A percentile compares a stretch with the other conserved stretches of the same genome.
phyloP scores from a whole-genome alignment of 1,139 yeast genomes.

The Pichia sp. region DNA sequence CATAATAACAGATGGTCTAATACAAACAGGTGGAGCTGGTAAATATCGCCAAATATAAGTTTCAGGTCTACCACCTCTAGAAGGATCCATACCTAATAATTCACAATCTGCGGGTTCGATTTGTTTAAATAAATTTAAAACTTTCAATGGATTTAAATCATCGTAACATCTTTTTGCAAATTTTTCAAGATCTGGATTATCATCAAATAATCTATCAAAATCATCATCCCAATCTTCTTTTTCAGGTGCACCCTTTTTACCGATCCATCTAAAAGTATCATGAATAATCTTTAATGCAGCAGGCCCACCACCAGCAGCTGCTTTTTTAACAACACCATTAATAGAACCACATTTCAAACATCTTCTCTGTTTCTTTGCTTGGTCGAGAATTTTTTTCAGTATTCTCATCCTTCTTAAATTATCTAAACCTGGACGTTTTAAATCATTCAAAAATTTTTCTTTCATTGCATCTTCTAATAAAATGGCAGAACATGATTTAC shows the following conservation, averaged over 20 bases:
- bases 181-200: conserved; percentile 84
- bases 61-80: conserved; percentile 90
- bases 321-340: conserved; percentile 96
- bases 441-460: conserved; percentile 62
- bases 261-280: conserved; percentile 93
- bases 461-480: conserved; percentile 69
- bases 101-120: conserved; percentile 86
- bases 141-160: conserved; percentile 90
- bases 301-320: conserved; percentile 89
- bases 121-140: conserved; percentile 78
- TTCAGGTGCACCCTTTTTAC: conserved; percentile 83
- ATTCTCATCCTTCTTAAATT: conserved; percentile 88
- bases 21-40: conserved; percentile 99
- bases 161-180: conserved; percentile 85
- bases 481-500: conserved; percentile 83
- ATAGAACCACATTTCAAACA: conserved; percentile 82
- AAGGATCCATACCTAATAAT: conserved; percentile 81
- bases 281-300: conserved; percentile 92
- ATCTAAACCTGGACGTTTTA: conserved; percentile 84
- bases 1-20: conserved; percentile 94
- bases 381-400: conserved; percentile 76
- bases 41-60: conserved; percentile 94
- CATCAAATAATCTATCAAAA: conserved; percentile 60
- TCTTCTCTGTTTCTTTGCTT: conserved; percentile 90
- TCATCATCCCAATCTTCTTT: conserved; percentile 82